Conservation (phyloP, 306 rosid species). For the Vigna radiata region DNA sequence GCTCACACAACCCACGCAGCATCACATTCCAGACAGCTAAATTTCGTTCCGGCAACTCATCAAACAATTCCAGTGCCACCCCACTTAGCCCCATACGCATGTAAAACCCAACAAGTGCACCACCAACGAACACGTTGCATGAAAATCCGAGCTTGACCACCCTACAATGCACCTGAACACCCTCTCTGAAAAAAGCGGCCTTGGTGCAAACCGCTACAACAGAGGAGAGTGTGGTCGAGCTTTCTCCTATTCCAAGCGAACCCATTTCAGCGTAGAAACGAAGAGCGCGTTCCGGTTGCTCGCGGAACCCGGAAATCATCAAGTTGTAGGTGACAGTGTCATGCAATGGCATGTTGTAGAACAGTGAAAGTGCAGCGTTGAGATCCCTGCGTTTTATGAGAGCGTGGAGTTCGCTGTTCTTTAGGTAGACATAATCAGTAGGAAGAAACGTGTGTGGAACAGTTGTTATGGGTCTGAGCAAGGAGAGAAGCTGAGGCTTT, state of each 20-base stretch:
- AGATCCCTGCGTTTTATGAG: conserved; percentile 55
- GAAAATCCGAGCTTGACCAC: conserved; percentile 64
- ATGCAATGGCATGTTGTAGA: conserved; percentile 60
- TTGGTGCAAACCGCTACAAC: conserved; percentile 60
- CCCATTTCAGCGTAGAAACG: conserved; percentile 70
- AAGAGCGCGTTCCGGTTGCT: conserved; percentile 54
- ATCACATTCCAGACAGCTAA: conserved; percentile 70
- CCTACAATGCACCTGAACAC: conserved; percentile 79
- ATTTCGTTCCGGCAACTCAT: conserved; percentile 67
- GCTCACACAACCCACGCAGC: conserved; percentile 69
- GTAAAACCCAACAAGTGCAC: conserved; percentile 65
- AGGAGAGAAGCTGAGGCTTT: conserved; percentile 29
- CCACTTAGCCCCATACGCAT: conserved; percentile 51
- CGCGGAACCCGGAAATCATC: conserved; percentile 61
- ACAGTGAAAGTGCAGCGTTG: conserved; percentile 56
- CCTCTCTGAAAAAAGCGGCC: conserved; percentile 55
- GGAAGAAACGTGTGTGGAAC: conserved; percentile 30
- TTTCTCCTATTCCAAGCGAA: conserved; percentile 58
- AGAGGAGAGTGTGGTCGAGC: conserved; percentile 62
- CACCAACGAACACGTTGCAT: conserved; percentile 62
- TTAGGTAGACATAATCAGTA: conserved; percentile 48
- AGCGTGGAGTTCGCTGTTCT: conserved; percentile 59
- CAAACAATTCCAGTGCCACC: conserved; percentile 69
- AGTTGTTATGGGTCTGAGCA: conserved; percentile 45
- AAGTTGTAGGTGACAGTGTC: conserved; percentile 80